Evolutionary conservation across 2,329 filamentous ascomycete genomes (phyloP).

Genomic region (Xylaria sp.): DNA sequence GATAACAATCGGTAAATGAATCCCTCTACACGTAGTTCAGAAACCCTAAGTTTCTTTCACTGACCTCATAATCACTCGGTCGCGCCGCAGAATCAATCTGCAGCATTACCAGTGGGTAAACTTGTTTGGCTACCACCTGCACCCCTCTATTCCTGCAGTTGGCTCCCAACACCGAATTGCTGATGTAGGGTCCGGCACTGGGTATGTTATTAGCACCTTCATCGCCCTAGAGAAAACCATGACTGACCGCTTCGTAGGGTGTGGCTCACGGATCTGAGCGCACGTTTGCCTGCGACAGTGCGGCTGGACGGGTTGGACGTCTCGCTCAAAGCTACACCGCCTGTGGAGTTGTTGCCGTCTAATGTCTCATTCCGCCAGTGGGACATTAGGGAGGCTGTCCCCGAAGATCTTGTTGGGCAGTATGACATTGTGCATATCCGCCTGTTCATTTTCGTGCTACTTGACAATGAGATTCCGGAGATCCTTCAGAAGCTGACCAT

Average conservation of each 20-base stretch:
- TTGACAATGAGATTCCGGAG: slow-evolving; percentile 32
- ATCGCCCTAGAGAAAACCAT: not conserved
- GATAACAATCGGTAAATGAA: slow-evolving; percentile 9
- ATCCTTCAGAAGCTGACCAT: slow-evolving; percentile 34
- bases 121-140: slow-evolving; percentile 12
- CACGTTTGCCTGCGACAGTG: not conserved
- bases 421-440: slow-evolving; percentile 44
- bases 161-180: slow-evolving; percentile 7
- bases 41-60: not conserved
- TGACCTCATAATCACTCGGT: not conserved
- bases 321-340: slow-evolving; percentile 41
- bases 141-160: not conserved
- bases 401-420: slow-evolving; percentile 37
- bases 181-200: slow-evolving; percentile 15
- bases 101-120: slow-evolving; percentile 21
- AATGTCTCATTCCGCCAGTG: slow-evolving; percentile 36
- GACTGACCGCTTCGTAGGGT: not conserved
- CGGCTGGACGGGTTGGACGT: slow-evolving; percentile 42
- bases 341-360: slow-evolving; percentile 34
- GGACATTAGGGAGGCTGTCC: slow-evolving; percentile 36
- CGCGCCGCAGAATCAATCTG: slow-evolving; percentile 11
- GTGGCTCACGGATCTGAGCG: slow-evolving; percentile 12
- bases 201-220: not conserved
- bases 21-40: not conserved
- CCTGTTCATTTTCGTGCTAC: slow-evolving; percentile 39